Base-by-base conservation (phyloP, 495 filamentous ascomycete genomes). In the Sphaerosporella brunnea region DNA sequence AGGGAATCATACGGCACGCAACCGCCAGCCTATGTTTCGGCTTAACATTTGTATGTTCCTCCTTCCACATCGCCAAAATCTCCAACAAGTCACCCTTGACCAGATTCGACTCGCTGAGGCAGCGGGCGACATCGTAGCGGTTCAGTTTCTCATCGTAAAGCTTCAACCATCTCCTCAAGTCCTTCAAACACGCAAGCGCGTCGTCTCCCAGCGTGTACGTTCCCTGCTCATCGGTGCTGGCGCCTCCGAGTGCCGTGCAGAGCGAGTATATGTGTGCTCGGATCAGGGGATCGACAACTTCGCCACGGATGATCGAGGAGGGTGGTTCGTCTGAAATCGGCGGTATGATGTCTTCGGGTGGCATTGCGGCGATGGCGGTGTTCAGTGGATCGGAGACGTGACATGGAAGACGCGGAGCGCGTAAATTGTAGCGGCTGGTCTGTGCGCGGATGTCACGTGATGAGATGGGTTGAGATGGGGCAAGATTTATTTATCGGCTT, bases 131-230 rank as follows among this genome's bases (percentile, higher is more conserved):
- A 64, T 99, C 92, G 72, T 92, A 79, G 47, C 90, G 79, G 57
- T 93, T 92, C 46, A 80, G 74, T 62, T 90, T 92, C 59, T 93
- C 81, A 61, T 99, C 92, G 69, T 92, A 92, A 48, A 93, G 70
- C 59, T 80, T 85, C 55, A 99, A 66, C 92, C 92, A 96, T 72
- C 76, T 79, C 53, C 84, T 85, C 35, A 96, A 70, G 64, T 99
- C 92, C 44, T 86, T 82, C 46, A 99, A 69, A 64, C 84, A 87
- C 41, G 87, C 83, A 52, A 92, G 64, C 5, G 92, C 86, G 63
- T 95, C 88, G 60, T 96, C 87, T 58, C 92, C 92, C 38, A 96
- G 76, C 4, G 80, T 71, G 64, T 99, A 99, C 48, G 69, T 70
- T 37, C 82, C 84, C 4, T 9, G 4, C 44, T 81, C 80, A 63